phyloP scores from a whole-genome alignment of 495 filamentous ascomycete species.

The Hyaloscypha variabilis region DNA sequence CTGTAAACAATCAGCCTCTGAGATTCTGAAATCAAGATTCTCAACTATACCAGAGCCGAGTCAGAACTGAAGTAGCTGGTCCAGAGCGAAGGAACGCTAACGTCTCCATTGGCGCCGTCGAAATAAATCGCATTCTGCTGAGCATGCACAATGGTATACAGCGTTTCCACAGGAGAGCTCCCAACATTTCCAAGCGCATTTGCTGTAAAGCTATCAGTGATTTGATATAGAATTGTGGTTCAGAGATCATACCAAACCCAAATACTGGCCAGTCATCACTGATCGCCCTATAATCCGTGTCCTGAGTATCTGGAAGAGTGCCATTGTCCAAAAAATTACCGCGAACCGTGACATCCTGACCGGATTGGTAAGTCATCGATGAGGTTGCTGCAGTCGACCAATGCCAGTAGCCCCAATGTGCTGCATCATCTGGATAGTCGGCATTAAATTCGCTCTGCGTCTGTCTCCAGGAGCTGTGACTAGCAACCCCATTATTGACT shows the following conservation, averaged over 20 bases:
- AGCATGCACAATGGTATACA: conserved; percentile 82
- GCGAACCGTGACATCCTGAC: conserved; percentile 65
- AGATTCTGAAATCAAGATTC: not conserved
- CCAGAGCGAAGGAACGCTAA: conserved; percentile 80
- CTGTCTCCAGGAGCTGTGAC: conserved; percentile 58
- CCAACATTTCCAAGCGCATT: conserved; percentile 65
- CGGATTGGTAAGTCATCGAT: conserved; percentile 63
- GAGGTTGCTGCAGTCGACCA: conserved; percentile 50
- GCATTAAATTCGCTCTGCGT: conserved; percentile 43
- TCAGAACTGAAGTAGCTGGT: conserved; percentile 64
- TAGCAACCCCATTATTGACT: conserved; percentile 40
- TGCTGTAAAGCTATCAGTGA: conserved; percentile 34
- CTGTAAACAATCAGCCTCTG: conserved; percentile 23
- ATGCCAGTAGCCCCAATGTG: conserved; percentile 88
- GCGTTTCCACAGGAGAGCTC: conserved; percentile 36
- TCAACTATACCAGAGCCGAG: conserved; percentile 41
- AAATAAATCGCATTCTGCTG: conserved; percentile 80
- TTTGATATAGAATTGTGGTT: not conserved
- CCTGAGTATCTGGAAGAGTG: conserved; percentile 66
- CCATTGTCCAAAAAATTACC: conserved; percentile 65
- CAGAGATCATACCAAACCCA: conserved; percentile 56
- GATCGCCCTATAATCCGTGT: conserved; percentile 66
- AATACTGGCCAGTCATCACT: conserved; percentile 83
- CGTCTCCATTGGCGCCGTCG: conserved; percentile 67
- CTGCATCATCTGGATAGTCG: conserved; percentile 62